Evolutionary conservation across 192 early-diverging fungal species (phyloP), one percentile per base, ranked within the genome.

Genomic region (Backusella tarrabulga): DNA sequence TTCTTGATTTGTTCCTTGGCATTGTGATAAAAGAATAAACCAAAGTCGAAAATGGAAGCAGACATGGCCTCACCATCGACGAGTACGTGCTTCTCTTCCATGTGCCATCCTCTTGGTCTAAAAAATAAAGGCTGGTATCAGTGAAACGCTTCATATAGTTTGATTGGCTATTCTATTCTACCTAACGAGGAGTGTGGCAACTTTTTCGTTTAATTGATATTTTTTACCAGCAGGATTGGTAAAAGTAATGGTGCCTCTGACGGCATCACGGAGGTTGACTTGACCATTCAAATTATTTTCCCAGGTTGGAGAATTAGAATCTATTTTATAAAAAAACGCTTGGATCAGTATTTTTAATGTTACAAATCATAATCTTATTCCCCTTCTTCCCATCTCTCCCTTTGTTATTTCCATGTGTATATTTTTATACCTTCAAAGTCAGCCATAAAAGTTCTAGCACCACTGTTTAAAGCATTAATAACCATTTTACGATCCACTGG

Each of bases 401-500:
- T 44, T 17, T 19, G 6, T 50, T n/a, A 44, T 44, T 67, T 41
- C 12, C 42, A 26, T 17, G 8, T 44, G 35, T 3, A 12, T 66
- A 32, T 5, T 21, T 78, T 79, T 85, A 26, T 82, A 82, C 80
- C 80, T 78, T 98, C 97, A 83, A 98, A 97, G 83, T 98, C 97
- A 34, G 97, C 97, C 97, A 98, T 98, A 83, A 92, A 98, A 42
- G 96, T 97, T 73, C 84, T 84, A 26, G 97, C 93, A 5, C 93
- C 96, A 40, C 94, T 94, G 88, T 97, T 98, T 78, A 97, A 90
- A 35, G 96, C 97, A 80, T 98, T 98, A 85, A 98, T 98, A 78
- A 98, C 95, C 97, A 98, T 98, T 85, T 98, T 98, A 83, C 97
- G 92, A 87, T 97, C 95, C 54, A 97, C 96, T 8, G 97, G 97